Evolutionary conservation across 2,329 filamentous ascomycete genomes (phyloP).

Genomic region (Lachnellula cervina): DNA sequence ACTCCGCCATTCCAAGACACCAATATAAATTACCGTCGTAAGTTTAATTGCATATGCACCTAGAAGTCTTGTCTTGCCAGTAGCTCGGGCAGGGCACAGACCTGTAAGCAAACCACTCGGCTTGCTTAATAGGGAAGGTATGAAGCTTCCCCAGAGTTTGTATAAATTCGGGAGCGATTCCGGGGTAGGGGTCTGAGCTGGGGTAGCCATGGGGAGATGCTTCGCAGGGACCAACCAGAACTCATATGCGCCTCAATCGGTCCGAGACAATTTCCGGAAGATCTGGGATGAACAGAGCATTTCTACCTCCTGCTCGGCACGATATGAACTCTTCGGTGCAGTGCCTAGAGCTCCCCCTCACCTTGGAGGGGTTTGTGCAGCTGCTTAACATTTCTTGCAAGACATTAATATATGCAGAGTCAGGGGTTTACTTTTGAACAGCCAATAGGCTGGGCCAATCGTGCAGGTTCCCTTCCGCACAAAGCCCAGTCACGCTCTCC

Average conservation of each 20-base stretch:
- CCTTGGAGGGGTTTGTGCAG: background rate
- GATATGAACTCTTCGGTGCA: background rate
- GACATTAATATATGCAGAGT: background rate
- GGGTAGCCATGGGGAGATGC: no score
- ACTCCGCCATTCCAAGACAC: background rate
- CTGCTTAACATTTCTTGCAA: background rate
- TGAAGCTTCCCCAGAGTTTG: conserved; percentile 2
- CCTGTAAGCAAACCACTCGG: background rate
- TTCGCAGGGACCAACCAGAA: background rate
- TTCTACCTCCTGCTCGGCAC: background rate
- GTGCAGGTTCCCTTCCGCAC: background rate
- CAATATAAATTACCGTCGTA: background rate
- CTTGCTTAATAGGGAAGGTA: background rate
- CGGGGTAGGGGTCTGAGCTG: conserved; percentile 2
- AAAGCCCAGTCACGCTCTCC: background rate
- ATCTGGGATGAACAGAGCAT: background rate
- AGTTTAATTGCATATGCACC: background rate
- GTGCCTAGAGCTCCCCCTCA: background rate
- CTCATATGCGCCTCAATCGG: background rate
- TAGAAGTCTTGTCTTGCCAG: background rate
- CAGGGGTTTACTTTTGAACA: background rate
- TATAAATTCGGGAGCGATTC: conserved; percentile 5
- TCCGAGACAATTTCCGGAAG: background rate
- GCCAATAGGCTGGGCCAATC: background rate
- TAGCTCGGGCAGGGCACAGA: background rate